Percentiles rank a stretch among this genome's conserved stretches.
Conservation (phyloP, 169 alveolate species). For the Amoebophrya sp. region DNA sequence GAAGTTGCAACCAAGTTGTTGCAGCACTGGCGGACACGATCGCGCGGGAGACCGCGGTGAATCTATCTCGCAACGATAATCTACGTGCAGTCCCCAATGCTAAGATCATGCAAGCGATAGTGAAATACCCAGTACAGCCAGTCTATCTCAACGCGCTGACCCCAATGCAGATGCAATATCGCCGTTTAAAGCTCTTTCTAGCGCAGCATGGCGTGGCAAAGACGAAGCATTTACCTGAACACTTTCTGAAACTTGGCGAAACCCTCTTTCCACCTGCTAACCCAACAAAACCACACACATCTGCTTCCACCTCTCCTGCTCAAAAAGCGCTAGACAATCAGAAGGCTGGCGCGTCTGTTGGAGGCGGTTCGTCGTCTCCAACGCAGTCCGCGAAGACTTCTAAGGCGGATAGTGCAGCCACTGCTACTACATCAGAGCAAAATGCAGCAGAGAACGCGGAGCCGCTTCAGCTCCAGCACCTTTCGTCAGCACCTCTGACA, state of each 20-base stretch:
- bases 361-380: not conserved
- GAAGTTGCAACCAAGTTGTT: not conserved
- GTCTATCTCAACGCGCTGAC: not conserved
- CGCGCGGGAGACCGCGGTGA: not conserved
- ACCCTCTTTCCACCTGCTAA: too few relatives aligned
- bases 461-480: too few relatives aligned
- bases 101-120: not conserved
- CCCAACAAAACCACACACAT: too few relatives aligned
- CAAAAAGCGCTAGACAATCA: not conserved
- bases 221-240: not conserved
- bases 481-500: not conserved
- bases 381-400: too few relatives aligned
- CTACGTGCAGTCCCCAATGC: not conserved
- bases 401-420: too few relatives aligned
- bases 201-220: not conserved
- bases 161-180: not conserved
- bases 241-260: not conserved
- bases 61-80: not conserved
- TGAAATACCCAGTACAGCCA: not conserved
- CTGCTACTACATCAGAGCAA: too few relatives aligned
- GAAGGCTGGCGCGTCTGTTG: not conserved
- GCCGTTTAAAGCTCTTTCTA: not conserved
- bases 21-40: not conserved
- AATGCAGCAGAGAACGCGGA: too few relatives aligned
- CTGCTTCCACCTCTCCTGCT: not conserved